A percentile compares a stretch with the other conserved stretches of the same genome.
Conservation (phyloP, 2,329 filamentous ascomycete species). For the Leptosphaerulina australis region DNA sequence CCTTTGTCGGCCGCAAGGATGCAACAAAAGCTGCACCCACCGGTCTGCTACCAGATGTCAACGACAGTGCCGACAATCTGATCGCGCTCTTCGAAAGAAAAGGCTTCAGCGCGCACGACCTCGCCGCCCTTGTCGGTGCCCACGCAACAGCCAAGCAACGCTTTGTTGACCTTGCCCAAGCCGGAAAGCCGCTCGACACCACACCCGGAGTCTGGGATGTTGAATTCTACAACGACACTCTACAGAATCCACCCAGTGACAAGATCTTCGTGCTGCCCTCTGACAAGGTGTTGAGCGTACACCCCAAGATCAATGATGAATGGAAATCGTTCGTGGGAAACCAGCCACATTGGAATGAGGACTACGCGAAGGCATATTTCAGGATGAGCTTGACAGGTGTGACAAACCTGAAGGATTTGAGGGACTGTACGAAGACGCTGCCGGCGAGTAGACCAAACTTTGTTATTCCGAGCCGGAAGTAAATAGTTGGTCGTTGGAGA, state of each 20-base stretch:
- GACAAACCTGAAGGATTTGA: constrained; percentile 29
- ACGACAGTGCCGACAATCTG: constrained; percentile 51
- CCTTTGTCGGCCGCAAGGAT: constrained; percentile 59
- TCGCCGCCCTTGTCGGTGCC: constrained; percentile 62
- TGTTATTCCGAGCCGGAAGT: neutral
- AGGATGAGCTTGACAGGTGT: constrained; percentile 40
- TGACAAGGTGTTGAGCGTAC: constrained; percentile 34
- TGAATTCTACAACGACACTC: constrained; percentile 54
- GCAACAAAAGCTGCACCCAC: constrained; percentile 49
- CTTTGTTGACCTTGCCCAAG: constrained; percentile 51
- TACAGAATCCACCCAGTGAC: constrained; percentile 26
- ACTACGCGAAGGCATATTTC: constrained; percentile 43
- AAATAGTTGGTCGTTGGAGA: neutral
- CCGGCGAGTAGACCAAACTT: constrained; percentile 24
- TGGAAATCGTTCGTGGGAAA: constrained; percentile 36
- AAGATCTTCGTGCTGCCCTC: constrained; percentile 40
- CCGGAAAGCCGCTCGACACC: constrained; percentile 52
- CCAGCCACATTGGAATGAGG: constrained; percentile 39
- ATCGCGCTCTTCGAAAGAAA: constrained; percentile 58
- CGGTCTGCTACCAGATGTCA: constrained; percentile 55
- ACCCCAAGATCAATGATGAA: constrained; percentile 38
- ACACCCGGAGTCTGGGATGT: constrained; percentile 60
- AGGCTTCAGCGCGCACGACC: constrained; percentile 57
- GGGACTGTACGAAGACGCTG: constrained; percentile 40
- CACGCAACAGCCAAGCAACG: constrained; percentile 59